Percentiles rank a stretch among this genome's conserved stretches.
These are phyloP conservation scores for Rhodofomes roseus DNA, from an alignment of 1,284 basidiomycete genomes.

Conservation along the genomic window DNA sequence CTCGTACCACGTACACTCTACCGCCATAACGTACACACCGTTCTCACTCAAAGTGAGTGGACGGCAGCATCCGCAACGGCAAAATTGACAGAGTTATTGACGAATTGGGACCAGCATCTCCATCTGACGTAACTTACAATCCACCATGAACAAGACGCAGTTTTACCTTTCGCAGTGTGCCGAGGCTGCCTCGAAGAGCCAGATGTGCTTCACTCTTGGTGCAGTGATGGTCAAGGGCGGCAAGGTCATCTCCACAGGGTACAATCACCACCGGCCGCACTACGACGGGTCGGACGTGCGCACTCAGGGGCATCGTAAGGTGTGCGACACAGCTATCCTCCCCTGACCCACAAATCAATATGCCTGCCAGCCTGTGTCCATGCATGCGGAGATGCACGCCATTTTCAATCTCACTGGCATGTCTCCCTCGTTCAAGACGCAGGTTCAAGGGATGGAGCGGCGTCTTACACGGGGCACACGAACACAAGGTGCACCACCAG, in stretches of 20 bases:
- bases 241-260: conserved; percentile 49
- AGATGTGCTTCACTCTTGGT: conserved; percentile 54
- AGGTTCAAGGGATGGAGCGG: conserved; percentile 42
- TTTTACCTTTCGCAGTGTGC: conserved; percentile 52
- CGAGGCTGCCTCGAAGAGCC: conserved; percentile 47
- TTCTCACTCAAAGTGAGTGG: background rate
- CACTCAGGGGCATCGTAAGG: conserved; percentile 40
- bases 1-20: background rate
- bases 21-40: background rate
- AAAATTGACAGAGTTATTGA: background rate
- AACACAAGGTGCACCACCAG: conserved; percentile 16
- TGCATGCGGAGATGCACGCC: conserved; percentile 63
- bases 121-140: conserved; percentile 4
- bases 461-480: conserved; percentile 26
- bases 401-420: conserved; percentile 51
- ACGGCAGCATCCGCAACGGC: background rate
- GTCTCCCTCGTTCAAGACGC: conserved; percentile 51
- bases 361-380: conserved; percentile 39
- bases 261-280: conserved; percentile 52
- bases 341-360: background rate
- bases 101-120: background rate
- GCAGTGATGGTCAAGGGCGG: conserved; percentile 56
- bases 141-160: conserved; percentile 45
- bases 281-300: conserved; percentile 46
- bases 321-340: background rate